phyloP scores from a whole-genome alignment of 2,329 filamentous ascomycete genomes.

The Cadophora sp. region DNA sequence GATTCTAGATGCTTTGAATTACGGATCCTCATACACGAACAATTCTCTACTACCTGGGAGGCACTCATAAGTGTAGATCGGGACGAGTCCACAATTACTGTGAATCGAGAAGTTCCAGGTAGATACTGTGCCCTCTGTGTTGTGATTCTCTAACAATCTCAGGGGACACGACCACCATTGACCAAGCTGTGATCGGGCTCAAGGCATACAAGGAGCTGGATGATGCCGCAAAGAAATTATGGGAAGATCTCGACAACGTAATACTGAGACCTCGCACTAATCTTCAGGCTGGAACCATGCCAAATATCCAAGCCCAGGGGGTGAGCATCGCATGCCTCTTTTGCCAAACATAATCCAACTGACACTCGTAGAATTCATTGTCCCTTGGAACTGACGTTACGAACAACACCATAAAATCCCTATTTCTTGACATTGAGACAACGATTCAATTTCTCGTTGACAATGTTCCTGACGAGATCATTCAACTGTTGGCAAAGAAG shows the following conservation, averaged over 20 bases:
- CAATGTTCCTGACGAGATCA: slow-evolving; percentile 60
- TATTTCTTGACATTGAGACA: slow-evolving; percentile 61
- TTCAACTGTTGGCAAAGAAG: slow-evolving; percentile 67
- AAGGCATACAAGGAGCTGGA: slow-evolving; percentile 67
- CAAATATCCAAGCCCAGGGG: slow-evolving; percentile 52
- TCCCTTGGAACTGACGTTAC: slow-evolving; percentile 50
- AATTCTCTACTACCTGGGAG: slow-evolving; percentile 75
- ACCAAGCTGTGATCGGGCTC: slow-evolving; percentile 61
- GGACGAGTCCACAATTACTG: slow-evolving; percentile 59
- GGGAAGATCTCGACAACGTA: slow-evolving; percentile 66
- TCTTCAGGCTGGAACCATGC: slow-evolving; percentile 42
- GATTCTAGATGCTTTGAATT: slow-evolving; percentile 70
- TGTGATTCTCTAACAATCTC: slow-evolving; percentile 13
- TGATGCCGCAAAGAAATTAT: slow-evolving; percentile 64
- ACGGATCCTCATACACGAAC: slow-evolving; percentile 68
- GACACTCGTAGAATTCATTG: slow-evolving; percentile 51
- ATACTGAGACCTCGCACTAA: slow-evolving; percentile 67
- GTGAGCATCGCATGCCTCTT: slow-evolving; percentile 43
- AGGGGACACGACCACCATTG: slow-evolving; percentile 54
- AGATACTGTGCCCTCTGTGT: slow-evolving; percentile 1
- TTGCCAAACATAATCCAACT: slow-evolving; percentile 1
- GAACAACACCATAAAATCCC: slow-evolving; percentile 54
- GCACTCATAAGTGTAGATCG: slow-evolving; percentile 68
- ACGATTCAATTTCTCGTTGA: slow-evolving; percentile 60
- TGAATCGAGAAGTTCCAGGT: slow-evolving; percentile 47